Evolutionary conservation across 228 moss, liverwort and hornwort species (phyloP), one percentile per base, ranked within the genome.

Genomic region (Sphagnum fallax): DNA sequence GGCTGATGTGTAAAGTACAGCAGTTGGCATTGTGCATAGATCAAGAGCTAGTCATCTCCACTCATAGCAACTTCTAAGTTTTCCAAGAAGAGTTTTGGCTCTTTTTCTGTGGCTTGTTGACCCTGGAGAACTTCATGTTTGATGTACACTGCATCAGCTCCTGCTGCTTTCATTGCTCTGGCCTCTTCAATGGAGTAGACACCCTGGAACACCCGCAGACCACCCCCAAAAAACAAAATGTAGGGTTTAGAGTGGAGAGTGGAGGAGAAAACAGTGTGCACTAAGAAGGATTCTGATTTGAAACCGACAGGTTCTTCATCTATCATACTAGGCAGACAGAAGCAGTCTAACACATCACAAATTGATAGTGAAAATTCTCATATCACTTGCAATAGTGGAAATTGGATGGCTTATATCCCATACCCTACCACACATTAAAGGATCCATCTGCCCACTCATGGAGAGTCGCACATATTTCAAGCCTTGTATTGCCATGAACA

Each of bases 121-220:
- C 90, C 92, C 69, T 90, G 87, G n/a, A 95, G 67, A 48, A 87
- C 83, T 73, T 92, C 87, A 72, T 89, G 89, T 75, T 83, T 89
- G 64, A 95, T 82, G 74, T 95, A 90, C 8, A 92, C 72, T 62
- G 95, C 90, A 82, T 95, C 92, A 7, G 89, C 92, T 63, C 92
- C 92, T 65, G 87, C 81, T 69, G 67, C 47, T 65, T 92, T 92
- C 87, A 92, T 82, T 55, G 67, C 11, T 75, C 75, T 85, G 60
- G 95, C 95, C 78, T 92, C 95, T 50, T 95, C 89, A 53, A 89
- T 82, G 67, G 92, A 87, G 85, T 89, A 83, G 57, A 89, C 77
- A 49, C 90, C 95, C 95, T 95, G 76, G 51, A 77, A 8, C 67
- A 6, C 53, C 51, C 4, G 3, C 67, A 68, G 53, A 18, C 3